A percentile compares a stretch with the other conserved stretches of the same genome.
Conservation (phyloP, 148 eudicot species). For the Nyssa sinensis region DNA sequence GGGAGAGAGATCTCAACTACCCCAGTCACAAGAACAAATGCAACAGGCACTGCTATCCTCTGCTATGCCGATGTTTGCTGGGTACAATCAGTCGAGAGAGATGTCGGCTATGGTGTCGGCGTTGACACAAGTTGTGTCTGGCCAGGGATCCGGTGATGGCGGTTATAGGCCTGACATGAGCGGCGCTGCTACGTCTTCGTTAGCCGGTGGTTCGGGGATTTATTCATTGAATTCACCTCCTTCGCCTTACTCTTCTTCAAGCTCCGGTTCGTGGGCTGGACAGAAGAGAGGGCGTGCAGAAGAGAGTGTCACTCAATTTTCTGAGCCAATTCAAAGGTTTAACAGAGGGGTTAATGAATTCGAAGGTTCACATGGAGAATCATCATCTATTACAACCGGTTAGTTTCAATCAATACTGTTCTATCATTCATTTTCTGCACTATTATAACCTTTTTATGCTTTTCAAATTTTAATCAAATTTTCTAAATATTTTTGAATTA, state of each 20-base stretch:
- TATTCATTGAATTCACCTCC: constrained; percentile 6
- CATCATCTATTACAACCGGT: constrained; percentile 43
- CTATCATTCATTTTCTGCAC: neutral
- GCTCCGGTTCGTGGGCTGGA: constrained; percentile 40
- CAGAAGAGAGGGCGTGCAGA: constrained; percentile 52
- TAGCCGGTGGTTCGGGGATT: constrained; percentile 15
- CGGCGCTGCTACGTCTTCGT: too few relatives aligned
- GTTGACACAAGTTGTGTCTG: constrained; percentile 60
- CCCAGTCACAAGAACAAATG: neutral
- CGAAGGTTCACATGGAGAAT: constrained; percentile 24
- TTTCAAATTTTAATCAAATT: too few relatives aligned
- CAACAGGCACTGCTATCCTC: neutral
- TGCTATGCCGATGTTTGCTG: constrained; percentile 15
- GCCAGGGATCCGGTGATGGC: constrained; percentile 27
- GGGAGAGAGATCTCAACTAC: neutral
- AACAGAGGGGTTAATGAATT: constrained; percentile 19
- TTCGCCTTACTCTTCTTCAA: constrained; percentile 30
- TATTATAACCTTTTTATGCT: too few relatives aligned
- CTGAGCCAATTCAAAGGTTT: constrained; percentile 11
- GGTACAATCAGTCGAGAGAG: constrained; percentile 37
- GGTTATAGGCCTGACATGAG: too few relatives aligned
- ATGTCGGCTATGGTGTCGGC: constrained; percentile 73
- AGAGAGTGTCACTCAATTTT: constrained; percentile 9
- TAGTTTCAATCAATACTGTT: neutral
- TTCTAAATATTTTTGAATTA: too few relatives aligned